Conservation (phyloP, 345 rosid species). For the Orychophragmus violaceus region DNA sequence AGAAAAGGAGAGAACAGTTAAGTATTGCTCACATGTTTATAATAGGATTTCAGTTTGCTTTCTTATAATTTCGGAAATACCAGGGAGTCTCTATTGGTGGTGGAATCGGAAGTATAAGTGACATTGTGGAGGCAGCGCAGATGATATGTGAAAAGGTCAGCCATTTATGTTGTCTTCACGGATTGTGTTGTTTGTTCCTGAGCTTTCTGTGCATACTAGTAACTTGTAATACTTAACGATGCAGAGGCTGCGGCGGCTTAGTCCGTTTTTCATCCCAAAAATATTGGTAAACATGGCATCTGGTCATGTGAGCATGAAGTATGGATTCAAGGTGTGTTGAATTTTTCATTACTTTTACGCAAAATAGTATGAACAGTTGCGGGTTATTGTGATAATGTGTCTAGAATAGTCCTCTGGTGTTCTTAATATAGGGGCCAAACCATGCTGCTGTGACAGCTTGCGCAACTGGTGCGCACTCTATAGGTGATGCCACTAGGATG, state of each 20-base stretch:
- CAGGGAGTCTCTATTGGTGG: conserved; percentile 98
- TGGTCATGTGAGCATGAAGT: conserved; percentile 93
- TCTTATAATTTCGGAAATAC: conserved; percentile 26
- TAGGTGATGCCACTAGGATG: conserved; percentile 97
- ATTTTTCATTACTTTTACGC: not conserved
- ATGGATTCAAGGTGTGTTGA: conserved; percentile 80
- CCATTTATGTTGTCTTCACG: conserved; percentile 4
- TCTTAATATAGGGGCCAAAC: conserved; percentile 80
- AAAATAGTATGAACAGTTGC: not conserved
- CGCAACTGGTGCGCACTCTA: conserved; percentile 96
- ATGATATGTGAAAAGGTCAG: conserved; percentile 86
- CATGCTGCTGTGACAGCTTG: conserved; percentile 99
- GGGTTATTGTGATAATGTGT: not conserved
- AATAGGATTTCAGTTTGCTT: not conserved
- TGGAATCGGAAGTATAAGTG: conserved; percentile 89
- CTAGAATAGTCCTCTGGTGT: not conserved
- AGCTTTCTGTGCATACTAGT: not conserved
- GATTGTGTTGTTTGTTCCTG: not conserved
- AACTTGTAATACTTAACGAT: not conserved
- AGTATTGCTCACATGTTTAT: not conserved
- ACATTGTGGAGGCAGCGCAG: conserved; percentile 74
- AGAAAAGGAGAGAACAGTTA: conserved; percentile 76
- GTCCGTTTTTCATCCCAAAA: conserved; percentile 93
- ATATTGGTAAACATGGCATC: conserved; percentile 96
- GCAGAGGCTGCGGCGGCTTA: conserved; percentile 82